Base-by-base conservation (phyloP, 2,329 filamentous ascomycete species). In the Fusarium drepaniforme region DNA sequence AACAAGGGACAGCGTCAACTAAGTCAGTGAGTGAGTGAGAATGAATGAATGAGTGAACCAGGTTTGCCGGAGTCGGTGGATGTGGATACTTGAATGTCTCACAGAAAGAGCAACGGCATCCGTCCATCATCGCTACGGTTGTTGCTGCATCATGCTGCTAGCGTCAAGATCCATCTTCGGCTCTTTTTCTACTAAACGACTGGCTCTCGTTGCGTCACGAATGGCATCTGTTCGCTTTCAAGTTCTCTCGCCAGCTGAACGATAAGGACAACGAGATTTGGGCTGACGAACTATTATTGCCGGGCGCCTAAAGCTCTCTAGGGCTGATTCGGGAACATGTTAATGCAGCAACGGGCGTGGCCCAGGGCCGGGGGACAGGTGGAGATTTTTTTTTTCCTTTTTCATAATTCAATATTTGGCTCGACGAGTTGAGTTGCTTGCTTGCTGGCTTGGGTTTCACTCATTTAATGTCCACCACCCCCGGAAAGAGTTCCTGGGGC, bases 51-150 rank as follows among this genome's bases (percentile, higher is more conserved):
- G 64, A 23, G 46, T 66, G 71, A 77, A 68, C 66, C 63, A 40
- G 68, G 33, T 46, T 38, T 23, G 49, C 51, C 46, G 53, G 51
- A 75, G 49, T 37, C 53, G 51, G 68, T 67, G 70, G 70, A 68
- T 67, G 61, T 53, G 49, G 49, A 53, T 33, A 53, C 49, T 53
- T 53, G 61, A 46, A 75, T 67, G 67, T 78, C 76, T 77, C 70
- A 75, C 68, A 68, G 61, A 64, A 40, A 68, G 42, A 60, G 42
- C 21, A 53, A 38, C 57, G 53, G 12, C 49, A 40, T 16, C 46
- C 35, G n/a, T 42, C 42, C 46, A 58, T 64, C 46, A 57, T 64
- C 46, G 49, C 28, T n/a, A 18, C 18, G 5, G 49, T 56, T 40
- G 56, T 56, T 56, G 57, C 69, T 61, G 46, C 64, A 61, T 67